Conservation (phyloP, 1,284 basidiomycete genomes). For the Leccinum subspadiceum region DNA sequence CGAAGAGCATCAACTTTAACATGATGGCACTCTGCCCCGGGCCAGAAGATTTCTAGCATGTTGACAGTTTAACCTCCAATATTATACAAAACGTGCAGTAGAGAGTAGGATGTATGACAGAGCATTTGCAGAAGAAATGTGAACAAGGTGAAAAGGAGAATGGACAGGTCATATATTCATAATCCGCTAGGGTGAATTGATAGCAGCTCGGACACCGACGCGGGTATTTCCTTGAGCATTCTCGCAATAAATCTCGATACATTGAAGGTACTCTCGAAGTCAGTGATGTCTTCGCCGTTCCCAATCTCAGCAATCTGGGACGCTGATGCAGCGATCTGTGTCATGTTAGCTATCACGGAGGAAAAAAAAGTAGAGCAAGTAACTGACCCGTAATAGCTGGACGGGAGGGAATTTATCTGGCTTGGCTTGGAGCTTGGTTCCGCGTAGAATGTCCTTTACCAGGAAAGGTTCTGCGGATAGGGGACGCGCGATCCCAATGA, state of each 20-base stretch:
- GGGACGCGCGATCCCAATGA: constrained; percentile 46
- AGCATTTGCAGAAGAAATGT: not conserved
- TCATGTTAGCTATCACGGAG: not conserved
- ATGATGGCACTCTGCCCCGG: constrained; percentile 45
- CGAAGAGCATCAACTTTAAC: constrained; percentile 58
- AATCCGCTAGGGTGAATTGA: constrained; percentile 15
- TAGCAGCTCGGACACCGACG: constrained; percentile 30
- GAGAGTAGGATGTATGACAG: not conserved
- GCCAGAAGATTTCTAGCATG: constrained; percentile 10
- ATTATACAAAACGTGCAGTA: constrained; percentile 15
- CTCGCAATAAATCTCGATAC: constrained; percentile 32
- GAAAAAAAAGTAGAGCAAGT: not conserved
- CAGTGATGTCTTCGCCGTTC: constrained; percentile 34
- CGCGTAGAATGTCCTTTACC: constrained; percentile 37
- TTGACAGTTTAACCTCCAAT: not conserved
- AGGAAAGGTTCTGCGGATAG: constrained; percentile 44
- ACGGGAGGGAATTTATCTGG: constrained; percentile 28
- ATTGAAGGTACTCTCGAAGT: constrained; percentile 32
- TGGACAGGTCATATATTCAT: not conserved
- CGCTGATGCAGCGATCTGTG: constrained; percentile 31
- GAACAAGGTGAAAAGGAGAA: not conserved
- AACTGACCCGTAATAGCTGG: constrained; percentile 30
- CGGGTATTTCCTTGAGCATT: constrained; percentile 33
- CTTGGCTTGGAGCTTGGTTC: constrained; percentile 33
- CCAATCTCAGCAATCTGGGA: constrained; percentile 34